phyloP scores from a whole-genome alignment of 2,329 filamentous ascomycete species.

The Penicillium sclerotigenum region DNA sequence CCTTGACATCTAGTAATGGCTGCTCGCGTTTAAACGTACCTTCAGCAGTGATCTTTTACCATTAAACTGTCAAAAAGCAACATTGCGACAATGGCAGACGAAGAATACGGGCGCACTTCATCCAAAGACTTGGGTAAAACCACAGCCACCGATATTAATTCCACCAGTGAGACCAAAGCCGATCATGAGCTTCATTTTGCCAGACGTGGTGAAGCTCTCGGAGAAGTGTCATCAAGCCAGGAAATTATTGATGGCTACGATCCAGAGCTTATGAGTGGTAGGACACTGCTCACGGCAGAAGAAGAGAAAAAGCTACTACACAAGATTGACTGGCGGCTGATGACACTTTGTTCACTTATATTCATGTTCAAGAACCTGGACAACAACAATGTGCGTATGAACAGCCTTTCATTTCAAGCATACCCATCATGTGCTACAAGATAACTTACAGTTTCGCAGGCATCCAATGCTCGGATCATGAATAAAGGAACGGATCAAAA shows the following conservation, averaged over 20 bases:
- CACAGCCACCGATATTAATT: slow-evolving; percentile 1
- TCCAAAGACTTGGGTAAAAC: background rate
- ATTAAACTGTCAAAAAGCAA: background rate
- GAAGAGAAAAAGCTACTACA: slow-evolving; percentile 48
- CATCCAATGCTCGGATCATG: slow-evolving; percentile 39
- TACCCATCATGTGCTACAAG: background rate
- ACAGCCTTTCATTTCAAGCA: background rate
- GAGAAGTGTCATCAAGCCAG: slow-evolving; percentile 8
- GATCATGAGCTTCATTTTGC: slow-evolving; percentile 19
- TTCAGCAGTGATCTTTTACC: background rate
- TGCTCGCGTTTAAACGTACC: background rate
- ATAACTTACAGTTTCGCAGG: slow-evolving; percentile 15
- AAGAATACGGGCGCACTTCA: background rate
- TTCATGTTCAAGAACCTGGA: slow-evolving; percentile 34
- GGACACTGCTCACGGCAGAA: slow-evolving; percentile 35
- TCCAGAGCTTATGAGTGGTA: slow-evolving; percentile 30
- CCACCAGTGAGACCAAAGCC: background rate
- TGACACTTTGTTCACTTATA: slow-evolving; percentile 40
- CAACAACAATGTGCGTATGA: slow-evolving; percentile 26
- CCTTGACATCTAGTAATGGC: background rate
- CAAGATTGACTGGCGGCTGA: slow-evolving; percentile 44
- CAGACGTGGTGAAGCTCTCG: slow-evolving; percentile 17
- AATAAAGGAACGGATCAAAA: slow-evolving; percentile 32
- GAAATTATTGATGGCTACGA: slow-evolving; percentile 30
- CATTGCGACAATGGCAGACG: background rate